phyloP scores from a whole-genome alignment of 176 grass and related monocot genomes.

The Secale cereale region DNA sequence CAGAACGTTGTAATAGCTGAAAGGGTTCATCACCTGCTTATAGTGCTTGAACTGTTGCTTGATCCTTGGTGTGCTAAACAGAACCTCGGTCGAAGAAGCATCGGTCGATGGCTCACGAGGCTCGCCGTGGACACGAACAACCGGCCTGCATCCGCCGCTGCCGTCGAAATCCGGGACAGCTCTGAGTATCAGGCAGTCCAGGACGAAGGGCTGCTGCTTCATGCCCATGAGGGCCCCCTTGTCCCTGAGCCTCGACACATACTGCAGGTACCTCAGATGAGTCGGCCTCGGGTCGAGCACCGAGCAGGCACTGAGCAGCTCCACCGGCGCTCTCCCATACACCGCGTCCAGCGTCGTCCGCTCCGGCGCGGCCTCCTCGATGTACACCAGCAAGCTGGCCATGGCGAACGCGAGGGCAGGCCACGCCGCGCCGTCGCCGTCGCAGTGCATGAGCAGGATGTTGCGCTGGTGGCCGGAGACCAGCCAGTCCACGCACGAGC shows the following conservation, averaged over 20 bases:
- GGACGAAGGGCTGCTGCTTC: conserved; percentile 15
- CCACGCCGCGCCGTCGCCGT: conserved; percentile 19
- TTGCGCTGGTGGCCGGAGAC: conserved; percentile 36
- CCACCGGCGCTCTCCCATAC: conserved; percentile 36
- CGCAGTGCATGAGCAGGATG: conserved; percentile 56
- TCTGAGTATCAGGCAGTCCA: conserved; percentile 60
- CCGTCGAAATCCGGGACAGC: conserved; percentile 52
- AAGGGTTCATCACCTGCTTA: conserved; percentile 40
- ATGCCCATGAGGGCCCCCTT: background rate
- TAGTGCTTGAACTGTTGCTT: conserved; percentile 48
- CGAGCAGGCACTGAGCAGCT: conserved; percentile 21
- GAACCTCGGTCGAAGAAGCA: background rate
- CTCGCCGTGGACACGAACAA: conserved; percentile 39
- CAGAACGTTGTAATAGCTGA: too few species aligned
- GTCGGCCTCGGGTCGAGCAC: conserved; percentile 41
- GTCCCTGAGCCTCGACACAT: conserved; percentile 32
- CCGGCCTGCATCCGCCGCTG: conserved; percentile 39
- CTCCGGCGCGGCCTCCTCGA: conserved; percentile 28
- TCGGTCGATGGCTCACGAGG: background rate
- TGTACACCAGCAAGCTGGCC: conserved; percentile 41
- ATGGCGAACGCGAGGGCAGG: conserved; percentile 49
- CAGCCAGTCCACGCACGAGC: conserved; percentile 41
- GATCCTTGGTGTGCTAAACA: conserved; percentile 32
- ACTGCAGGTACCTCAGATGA: conserved; percentile 60
- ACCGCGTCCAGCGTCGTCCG: conserved; percentile 36